Percentiles rank a stretch among this genome's conserved stretches.
These are phyloP conservation scores for Sapria himalayana DNA, from an alignment of 345 rosid species.

Conservation along the genomic window DNA sequence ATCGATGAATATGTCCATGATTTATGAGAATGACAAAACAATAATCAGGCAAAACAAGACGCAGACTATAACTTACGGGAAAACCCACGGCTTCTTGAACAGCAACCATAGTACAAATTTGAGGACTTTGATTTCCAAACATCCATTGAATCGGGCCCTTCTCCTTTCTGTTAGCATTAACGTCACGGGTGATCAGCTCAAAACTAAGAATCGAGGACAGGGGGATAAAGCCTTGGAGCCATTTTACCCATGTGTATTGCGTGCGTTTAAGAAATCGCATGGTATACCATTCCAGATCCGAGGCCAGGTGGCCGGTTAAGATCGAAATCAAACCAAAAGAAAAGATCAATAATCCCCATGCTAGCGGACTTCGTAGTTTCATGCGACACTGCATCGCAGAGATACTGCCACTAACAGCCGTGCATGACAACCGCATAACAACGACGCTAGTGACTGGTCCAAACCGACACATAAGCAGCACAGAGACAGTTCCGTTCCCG, in stretches of 20 bases:
- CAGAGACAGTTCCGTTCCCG: too few relatives aligned
- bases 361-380: slow-evolving; percentile 21
- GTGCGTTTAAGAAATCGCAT: slow-evolving; percentile 45
- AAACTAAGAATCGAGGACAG: too few relatives aligned
- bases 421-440: too few relatives aligned
- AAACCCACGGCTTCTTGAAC: slow-evolving; percentile 48
- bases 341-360: slow-evolving; percentile 79
- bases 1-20: neutral
- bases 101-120: slow-evolving; percentile 54
- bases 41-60: neutral
- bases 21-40: neutral
- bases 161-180: slow-evolving; percentile 38
- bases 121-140: slow-evolving; percentile 74
- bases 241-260: slow-evolving; percentile 48
- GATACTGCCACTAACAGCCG: too few relatives aligned
- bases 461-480: too few relatives aligned
- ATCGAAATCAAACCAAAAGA: slow-evolving; percentile 75
- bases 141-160: slow-evolving; percentile 38
- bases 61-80: slow-evolving; percentile 26
- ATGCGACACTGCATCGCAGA: slow-evolving; percentile 11
- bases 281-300: slow-evolving; percentile 94
- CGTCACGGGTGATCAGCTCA: too few relatives aligned
- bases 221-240: too few relatives aligned
- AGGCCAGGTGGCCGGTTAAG: slow-evolving; percentile 78
- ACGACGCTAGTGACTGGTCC: too few relatives aligned